phyloP scores from a whole-genome alignment of 805 yeast genomes.

The Nadsonia fulvescens region DNA sequence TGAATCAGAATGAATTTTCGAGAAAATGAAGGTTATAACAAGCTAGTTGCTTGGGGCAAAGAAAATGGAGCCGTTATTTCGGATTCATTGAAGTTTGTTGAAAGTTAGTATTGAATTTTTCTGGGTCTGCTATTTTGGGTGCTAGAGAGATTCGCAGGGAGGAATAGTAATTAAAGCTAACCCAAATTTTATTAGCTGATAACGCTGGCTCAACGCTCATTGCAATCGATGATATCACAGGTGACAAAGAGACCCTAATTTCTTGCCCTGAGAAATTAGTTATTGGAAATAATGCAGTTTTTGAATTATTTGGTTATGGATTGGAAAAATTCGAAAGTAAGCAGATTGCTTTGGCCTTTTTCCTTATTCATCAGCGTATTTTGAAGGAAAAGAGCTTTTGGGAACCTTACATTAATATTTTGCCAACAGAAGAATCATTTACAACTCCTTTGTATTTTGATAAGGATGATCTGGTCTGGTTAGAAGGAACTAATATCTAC shows the following conservation, averaged over 20 bases:
- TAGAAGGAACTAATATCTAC: conserved; percentile 58
- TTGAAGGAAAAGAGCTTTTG: conserved; percentile 14
- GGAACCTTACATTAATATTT: conserved; percentile 28
- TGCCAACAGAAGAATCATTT: conserved; percentile 29
- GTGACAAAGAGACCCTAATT: conserved; percentile 7
- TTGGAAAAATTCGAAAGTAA: no score
- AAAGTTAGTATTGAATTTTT: conserved; percentile 1
- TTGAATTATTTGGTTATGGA: conserved; percentile 7
- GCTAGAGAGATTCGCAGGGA: no score
- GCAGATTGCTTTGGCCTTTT: no score
- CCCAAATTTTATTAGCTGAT: no score
- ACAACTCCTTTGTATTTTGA: conserved; percentile 46
- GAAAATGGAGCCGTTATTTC: conserved; percentile 6
- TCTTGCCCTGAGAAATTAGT: conserved; percentile 10
- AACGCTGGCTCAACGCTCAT: conserved; percentile 8
- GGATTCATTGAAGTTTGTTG: conserved; percentile 3
- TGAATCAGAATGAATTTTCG: no score
- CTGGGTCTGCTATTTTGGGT: no score
- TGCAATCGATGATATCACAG: conserved; percentile 6
- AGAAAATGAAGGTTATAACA: no score
- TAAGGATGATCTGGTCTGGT: conserved; percentile 27
- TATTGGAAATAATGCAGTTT: conserved; percentile 10
- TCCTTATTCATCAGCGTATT: conserved; percentile 8
- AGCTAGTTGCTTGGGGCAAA: conserved; percentile 6
- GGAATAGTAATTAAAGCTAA: no score